Conservation (phyloP, 345 rosid genomes). For the Orychophragmus violaceus region DNA sequence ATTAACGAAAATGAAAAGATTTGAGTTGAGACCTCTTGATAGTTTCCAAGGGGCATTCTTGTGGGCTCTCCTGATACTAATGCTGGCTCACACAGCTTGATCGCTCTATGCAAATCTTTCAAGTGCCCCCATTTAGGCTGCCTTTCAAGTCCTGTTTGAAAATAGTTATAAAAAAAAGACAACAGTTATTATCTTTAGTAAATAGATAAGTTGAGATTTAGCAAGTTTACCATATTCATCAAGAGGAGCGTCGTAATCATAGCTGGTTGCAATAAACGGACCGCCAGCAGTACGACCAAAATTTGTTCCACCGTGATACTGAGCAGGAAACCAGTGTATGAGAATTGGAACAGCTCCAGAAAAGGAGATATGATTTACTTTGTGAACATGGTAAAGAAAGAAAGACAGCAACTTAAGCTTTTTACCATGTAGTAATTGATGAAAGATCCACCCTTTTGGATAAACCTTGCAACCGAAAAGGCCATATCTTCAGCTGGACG, state of each 20-base stretch:
- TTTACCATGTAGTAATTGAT: slow-evolving; percentile 95
- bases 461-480: slow-evolving; percentile 89
- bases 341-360: slow-evolving; percentile 7
- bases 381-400: neutral
- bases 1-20: neutral
- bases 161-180: slow-evolving; percentile 3
- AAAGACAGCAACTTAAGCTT: slow-evolving; percentile 1
- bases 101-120: slow-evolving; percentile 95
- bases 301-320: slow-evolving; percentile 99
- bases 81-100: slow-evolving; percentile 88
- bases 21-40: slow-evolving; percentile 61
- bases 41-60: slow-evolving; percentile 66
- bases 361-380: neutral
- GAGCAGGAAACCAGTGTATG: slow-evolving; percentile 3
- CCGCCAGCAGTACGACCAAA: slow-evolving; percentile 99
- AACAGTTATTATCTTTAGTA: neutral
- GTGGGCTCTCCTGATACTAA: slow-evolving; percentile 63
- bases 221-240: slow-evolving; percentile 85
- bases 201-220: neutral
- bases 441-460: slow-evolving; percentile 95
- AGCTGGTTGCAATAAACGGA: slow-evolving; percentile 98
- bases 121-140: slow-evolving; percentile 99
- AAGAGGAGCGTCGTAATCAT: slow-evolving; percentile 94
- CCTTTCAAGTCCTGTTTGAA: slow-evolving; percentile 65
- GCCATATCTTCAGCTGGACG: slow-evolving; percentile 98